Percentiles rank a stretch among this genome's conserved stretches.
Evolutionary conservation across 441 rosid species (phyloP).

Genomic region (Adansonia grandidieri): DNA sequence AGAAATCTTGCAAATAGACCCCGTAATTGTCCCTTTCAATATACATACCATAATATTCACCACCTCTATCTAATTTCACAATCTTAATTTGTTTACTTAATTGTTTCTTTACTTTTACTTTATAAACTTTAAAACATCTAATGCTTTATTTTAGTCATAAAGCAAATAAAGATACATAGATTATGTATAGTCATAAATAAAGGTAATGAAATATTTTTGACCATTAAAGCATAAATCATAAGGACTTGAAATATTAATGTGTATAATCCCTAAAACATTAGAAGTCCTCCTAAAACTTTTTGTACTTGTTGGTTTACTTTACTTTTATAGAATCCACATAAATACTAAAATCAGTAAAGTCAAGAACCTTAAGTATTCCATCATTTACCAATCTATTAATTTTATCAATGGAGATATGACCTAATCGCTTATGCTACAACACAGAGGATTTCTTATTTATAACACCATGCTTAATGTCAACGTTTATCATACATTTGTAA

Average conservation of each 20-base stretch:
- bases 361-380: neutral
- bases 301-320: neutral
- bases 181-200: neutral
- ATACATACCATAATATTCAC: neutral
- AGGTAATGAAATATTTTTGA: neutral
- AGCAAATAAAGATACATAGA: neutral
- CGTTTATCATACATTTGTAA: too few relatives aligned
- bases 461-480: neutral
- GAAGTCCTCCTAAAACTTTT: neutral
- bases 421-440: neutral
- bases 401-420: neutral
- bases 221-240: neutral
- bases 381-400: neutral
- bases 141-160: neutral
- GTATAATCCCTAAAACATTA: neutral
- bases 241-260: neutral
- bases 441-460: neutral
- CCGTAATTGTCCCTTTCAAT: neutral
- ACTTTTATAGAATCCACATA: neutral
- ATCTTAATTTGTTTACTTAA: neutral
- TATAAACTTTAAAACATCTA: neutral
- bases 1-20: neutral
- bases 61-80: neutral
- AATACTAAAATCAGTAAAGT: neutral
- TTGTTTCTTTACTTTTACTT: neutral